Conservation (phyloP, 768 basidiomycete species). For the Tricholoma matsutake region DNA sequence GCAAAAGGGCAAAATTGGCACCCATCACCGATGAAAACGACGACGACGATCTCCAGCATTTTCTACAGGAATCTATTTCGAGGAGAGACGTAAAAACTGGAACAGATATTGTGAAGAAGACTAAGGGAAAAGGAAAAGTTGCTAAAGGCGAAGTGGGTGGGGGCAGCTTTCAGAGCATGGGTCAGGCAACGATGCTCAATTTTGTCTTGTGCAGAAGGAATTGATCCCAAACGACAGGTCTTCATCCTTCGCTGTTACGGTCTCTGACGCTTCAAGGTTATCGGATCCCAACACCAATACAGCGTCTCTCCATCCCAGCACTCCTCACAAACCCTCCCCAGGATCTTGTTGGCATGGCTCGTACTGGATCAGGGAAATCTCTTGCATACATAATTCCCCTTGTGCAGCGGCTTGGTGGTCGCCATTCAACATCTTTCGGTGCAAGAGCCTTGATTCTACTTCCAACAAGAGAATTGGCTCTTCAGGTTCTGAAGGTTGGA, state of each 20-base stretch:
- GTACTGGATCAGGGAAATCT: constrained; percentile 97
- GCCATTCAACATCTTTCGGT: constrained; percentile 77
- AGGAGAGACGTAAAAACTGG: constrained; percentile 75
- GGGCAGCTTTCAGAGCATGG: constrained; percentile 96
- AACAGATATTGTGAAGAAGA: constrained; percentile 71
- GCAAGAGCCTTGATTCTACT: constrained; percentile 86
- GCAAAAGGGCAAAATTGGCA: constrained; percentile 37
- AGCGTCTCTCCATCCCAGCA: constrained; percentile 83
- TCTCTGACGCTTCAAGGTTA: constrained; percentile 91
- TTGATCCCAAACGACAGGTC: constrained; percentile 43
- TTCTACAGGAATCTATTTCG: constrained; percentile 66
- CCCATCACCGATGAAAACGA: constrained; percentile 44
- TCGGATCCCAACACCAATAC: constrained; percentile 94
- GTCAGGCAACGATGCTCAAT: constrained; percentile 37
- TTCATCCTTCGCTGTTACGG: constrained; percentile 79
- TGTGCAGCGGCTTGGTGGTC: constrained; percentile 78
- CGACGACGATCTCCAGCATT: constrained; percentile 58
- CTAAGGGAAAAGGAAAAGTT: constrained; percentile 68
- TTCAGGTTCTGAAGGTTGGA: constrained; percentile 92
- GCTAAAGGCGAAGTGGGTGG: constrained; percentile 81
- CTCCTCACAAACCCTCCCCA: constrained; percentile 81
- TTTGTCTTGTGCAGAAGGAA: neutral
- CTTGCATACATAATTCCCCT: constrained; percentile 95
- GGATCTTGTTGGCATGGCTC: constrained; percentile 97
- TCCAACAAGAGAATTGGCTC: constrained; percentile 90